These are phyloP conservation scores for Harringtonia lauricola DNA, from an alignment of 2,329 filamentous ascomycete genomes.

Conservation along the genomic window DNA sequence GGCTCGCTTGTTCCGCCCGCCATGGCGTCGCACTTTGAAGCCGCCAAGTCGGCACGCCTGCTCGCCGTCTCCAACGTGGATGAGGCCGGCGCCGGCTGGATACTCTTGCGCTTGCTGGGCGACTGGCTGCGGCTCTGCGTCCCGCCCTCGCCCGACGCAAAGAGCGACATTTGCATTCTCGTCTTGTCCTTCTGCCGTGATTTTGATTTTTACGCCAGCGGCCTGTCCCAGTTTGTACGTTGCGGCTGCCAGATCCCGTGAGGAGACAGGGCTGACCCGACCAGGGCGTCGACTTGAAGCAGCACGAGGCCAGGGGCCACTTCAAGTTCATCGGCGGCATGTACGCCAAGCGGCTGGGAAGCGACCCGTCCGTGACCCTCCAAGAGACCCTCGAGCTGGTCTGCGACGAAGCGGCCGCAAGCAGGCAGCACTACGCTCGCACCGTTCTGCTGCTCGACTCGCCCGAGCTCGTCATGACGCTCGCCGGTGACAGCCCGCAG, in stretches of 20 bases:
- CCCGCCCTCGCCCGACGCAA: not conserved
- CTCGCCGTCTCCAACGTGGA: slow-evolving; percentile 5
- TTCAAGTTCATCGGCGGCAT: slow-evolving; percentile 9
- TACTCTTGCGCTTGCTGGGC: slow-evolving; percentile 7
- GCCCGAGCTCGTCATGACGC: slow-evolving; percentile 8
- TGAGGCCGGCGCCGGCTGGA: slow-evolving; percentile 6
- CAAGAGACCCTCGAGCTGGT: slow-evolving; percentile 7
- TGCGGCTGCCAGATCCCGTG: no score
- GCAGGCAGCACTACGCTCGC: slow-evolving; percentile 2
- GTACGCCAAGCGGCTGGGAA: slow-evolving; percentile 3
- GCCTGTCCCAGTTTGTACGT: slow-evolving; percentile 5
- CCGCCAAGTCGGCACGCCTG: not conserved
- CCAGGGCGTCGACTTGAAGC: slow-evolving; percentile 9
- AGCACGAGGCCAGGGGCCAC: slow-evolving; percentile 7
- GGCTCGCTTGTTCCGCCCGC: not conserved
- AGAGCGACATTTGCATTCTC: slow-evolving; percentile 7
- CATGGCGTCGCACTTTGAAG: slow-evolving; percentile 1
- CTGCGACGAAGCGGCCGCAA: slow-evolving; percentile 4
- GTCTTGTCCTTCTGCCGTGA: slow-evolving; percentile 9
- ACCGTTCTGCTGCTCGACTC: slow-evolving; percentile 10
- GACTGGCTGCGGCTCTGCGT: slow-evolving; percentile 8
- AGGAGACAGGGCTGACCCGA: no score
- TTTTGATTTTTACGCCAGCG: slow-evolving; percentile 8
- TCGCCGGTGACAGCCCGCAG: slow-evolving; percentile 1
- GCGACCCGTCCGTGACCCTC: slow-evolving; percentile 3